A percentile compares a stretch with the other conserved stretches of the same genome.
These are phyloP conservation scores for Pythium angustatum DNA, from an alignment of 352 stramenopile species.

Conservation along the genomic window DNA sequence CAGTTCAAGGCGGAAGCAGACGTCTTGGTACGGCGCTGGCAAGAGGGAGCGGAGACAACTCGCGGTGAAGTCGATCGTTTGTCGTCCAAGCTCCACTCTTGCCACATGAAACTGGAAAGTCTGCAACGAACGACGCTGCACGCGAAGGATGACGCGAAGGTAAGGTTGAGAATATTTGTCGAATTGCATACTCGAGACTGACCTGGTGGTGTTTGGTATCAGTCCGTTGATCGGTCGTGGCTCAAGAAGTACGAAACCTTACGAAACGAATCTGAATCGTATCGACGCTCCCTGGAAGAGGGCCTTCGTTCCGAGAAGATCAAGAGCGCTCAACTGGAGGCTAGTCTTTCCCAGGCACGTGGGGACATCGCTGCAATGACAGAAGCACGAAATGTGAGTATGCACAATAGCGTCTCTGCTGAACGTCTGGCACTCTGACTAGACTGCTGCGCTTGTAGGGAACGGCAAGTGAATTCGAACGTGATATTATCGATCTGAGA, in stretches of 20 bases:
- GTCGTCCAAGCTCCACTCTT: constrained; percentile 42
- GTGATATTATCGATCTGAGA: constrained; percentile 51
- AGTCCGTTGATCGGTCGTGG: constrained; percentile 29
- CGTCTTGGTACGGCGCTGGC: constrained; percentile 42
- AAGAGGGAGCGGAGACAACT: constrained; percentile 45
- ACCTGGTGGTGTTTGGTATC: neutral
- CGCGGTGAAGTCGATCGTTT: constrained; percentile 45
- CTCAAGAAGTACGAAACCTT: constrained; percentile 28
- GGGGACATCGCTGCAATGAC: constrained; percentile 37
- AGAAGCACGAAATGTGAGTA: constrained; percentile 29
- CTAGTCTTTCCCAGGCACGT: constrained; percentile 35
- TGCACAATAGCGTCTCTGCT: too few relatives aligned
- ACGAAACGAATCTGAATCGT: constrained; percentile 39
- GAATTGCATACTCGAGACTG: neutral
- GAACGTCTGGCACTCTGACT: too few relatives aligned
- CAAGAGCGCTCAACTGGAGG: constrained; percentile 36
- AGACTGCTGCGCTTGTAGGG: constrained; percentile 21
- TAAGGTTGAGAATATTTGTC: constrained; percentile 7
- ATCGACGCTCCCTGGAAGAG: constrained; percentile 45
- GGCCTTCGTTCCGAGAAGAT: constrained; percentile 42
- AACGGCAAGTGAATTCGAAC: constrained; percentile 34
- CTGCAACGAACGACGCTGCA: constrained; percentile 47
- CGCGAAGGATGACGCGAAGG: constrained; percentile 48
- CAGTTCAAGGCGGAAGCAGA: constrained; percentile 48
- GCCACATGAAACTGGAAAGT: constrained; percentile 50